phyloP scores from a whole-genome alignment of 2,329 filamentous ascomycete species.

The Colletotrichum falcatum region DNA sequence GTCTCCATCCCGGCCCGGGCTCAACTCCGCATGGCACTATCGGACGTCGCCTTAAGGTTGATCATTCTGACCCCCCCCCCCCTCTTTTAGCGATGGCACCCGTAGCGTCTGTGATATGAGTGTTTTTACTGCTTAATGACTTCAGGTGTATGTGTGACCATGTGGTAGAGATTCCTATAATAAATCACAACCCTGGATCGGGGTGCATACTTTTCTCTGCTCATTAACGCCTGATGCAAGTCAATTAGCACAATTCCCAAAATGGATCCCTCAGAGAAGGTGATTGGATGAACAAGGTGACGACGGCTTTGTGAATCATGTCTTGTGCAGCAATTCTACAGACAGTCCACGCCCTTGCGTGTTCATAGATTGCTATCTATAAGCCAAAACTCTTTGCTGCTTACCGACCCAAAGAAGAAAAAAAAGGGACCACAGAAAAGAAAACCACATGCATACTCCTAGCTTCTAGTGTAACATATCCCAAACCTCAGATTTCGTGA shows the following conservation, averaged over 20 bases:
- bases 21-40: not conserved
- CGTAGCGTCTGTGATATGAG: not conserved
- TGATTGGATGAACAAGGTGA: not conserved
- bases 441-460: not conserved
- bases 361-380: not conserved
- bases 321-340: not conserved
- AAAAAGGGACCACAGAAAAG: not conserved
- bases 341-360: not conserved
- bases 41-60: not conserved
- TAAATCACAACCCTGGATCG: not conserved
- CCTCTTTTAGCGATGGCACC: not conserved
- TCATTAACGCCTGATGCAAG: not conserved
- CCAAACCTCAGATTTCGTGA: not conserved
- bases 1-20: not conserved
- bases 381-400: not conserved
- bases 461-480: too few species aligned
- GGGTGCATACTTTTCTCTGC: not conserved
- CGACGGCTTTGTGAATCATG: not conserved
- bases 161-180: too few species aligned
- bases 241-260: not conserved
- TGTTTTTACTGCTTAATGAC: not conserved
- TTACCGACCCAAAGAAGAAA: too few species aligned
- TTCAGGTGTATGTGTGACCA: too few species aligned
- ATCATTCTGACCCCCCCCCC: not conserved
- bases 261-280: not conserved